phyloP scores from a whole-genome alignment of 2,329 filamentous ascomycete genomes.

The Grosmannia clavigera region DNA sequence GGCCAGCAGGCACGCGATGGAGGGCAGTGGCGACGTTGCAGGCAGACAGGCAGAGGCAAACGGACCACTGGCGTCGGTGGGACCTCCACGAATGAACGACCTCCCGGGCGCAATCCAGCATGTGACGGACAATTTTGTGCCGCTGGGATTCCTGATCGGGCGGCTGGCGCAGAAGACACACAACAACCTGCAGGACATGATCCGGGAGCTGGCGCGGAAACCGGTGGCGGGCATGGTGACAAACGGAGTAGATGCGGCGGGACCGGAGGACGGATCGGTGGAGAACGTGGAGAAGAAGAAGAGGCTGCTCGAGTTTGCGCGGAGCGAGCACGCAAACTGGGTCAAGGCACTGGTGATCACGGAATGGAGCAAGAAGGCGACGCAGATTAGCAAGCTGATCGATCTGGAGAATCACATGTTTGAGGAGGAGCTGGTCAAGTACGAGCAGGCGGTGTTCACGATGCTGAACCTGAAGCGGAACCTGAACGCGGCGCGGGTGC shows the following conservation, averaged over 20 bases:
- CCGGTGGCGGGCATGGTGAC: slow-evolving; percentile 40
- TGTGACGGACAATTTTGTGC: slow-evolving; percentile 64
- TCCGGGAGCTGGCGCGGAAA: slow-evolving; percentile 58
- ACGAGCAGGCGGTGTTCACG: slow-evolving; percentile 45
- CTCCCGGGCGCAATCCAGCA: slow-evolving; percentile 53
- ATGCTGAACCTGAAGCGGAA: slow-evolving; percentile 63
- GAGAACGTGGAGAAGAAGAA: slow-evolving; percentile 69
- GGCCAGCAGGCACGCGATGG: not conserved
- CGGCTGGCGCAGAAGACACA: slow-evolving; percentile 76
- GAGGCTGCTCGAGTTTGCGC: slow-evolving; percentile 61
- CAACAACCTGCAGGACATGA: slow-evolving; percentile 59
- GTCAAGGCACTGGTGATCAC: slow-evolving; percentile 85
- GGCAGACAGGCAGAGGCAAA: not conserved
- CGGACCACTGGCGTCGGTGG: slow-evolving; percentile 4
- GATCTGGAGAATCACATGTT: slow-evolving; percentile 66
- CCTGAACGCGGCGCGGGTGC: slow-evolving; percentile 60
- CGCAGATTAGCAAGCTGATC: slow-evolving; percentile 74
- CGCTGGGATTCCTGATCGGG: slow-evolving; percentile 61
- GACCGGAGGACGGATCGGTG: slow-evolving; percentile 31
- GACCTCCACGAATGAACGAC: slow-evolving; percentile 33
- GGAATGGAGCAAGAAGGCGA: slow-evolving; percentile 74
- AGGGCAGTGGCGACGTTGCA: not conserved
- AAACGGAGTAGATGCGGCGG: slow-evolving; percentile 29
- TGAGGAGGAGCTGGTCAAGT: slow-evolving; percentile 47
- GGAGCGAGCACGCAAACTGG: slow-evolving; percentile 73